Evolutionary conservation across 148 eudicot genomes (phyloP), one percentile per base, ranked within the genome.

Genomic region (Chenopodium berlandieri): DNA sequence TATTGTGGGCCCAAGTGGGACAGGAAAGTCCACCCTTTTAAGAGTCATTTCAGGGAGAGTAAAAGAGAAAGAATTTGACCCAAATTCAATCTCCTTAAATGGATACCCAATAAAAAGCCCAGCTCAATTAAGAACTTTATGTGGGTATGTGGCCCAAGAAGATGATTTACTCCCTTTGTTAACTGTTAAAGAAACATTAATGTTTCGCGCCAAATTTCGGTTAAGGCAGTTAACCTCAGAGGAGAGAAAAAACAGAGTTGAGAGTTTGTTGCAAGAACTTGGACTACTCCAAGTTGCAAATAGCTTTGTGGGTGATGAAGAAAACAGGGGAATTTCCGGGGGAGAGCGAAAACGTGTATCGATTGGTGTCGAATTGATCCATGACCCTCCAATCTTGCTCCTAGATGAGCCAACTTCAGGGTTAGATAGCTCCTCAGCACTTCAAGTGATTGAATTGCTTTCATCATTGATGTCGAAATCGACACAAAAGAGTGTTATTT

Each of bases 351-450:
- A 95, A 78, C 79, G 99, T 80, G 95, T 92, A 5, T 95, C 99
- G 7, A 95, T 95, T 54, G 99, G 97, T 13, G 97, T 94, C 5
- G 97, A 95, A 23, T 86, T 95, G 89, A 95, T 94, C 64, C 92
- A 92, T 71, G 97, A 95, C 62, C 99, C 99, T 1, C 94, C 90
- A 4, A 85, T 95, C 60, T 80, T 95, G 71, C 87, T 94, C 25
- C 91, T 95, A 1, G 99, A 95, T 63, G 97, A 95, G 82, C 99
- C 99, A 7, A 93, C 99, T 74, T 95, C 99, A 6, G 99, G 99
- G 44, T 83, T 95, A 22, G 99, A 95, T 58, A 93, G 97, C 87
- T 85, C 90, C 12, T 93, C 93, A 0, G 97, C 99, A 12, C 89
- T 95, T 30, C 97, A 92, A 85, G 99, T 95, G 2, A 90, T 93